Percentiles rank a stretch among this genome's conserved stretches.
Evolutionary conservation across 108 stramenopile genomes (phyloP).

Genomic region (Schizochytrium sp.): DNA sequence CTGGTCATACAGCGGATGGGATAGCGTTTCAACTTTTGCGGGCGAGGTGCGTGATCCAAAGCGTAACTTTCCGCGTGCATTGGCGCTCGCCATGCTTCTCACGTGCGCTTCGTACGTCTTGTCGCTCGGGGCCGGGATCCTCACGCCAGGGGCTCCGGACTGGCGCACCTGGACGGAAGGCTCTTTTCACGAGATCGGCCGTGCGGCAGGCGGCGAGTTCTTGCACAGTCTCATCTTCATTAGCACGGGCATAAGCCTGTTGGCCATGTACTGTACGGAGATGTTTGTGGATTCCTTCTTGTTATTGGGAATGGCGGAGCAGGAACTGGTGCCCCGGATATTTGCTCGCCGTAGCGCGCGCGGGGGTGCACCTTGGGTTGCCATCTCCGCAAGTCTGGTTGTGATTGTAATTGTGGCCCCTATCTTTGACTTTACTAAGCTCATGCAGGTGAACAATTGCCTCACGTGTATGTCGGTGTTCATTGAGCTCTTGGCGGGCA

Average conservation of each 20-base stretch:
- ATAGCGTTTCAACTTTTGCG: neutral
- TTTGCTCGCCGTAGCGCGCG: neutral
- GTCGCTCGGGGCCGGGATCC: neutral
- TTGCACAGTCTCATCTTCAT: neutral
- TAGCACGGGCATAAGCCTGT: neutral
- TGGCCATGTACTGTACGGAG: slow-evolving; percentile 13
- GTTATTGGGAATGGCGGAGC: neutral
- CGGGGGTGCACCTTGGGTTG: neutral
- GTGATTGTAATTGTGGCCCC: neutral
- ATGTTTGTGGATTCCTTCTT: neutral
- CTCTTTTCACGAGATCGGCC: neutral
- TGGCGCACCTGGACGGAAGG: neutral
- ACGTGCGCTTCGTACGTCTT: neutral
- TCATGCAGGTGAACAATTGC: slow-evolving; percentile 15
- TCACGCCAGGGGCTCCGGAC: neutral
- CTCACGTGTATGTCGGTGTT: neutral
- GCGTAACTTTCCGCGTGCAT: neutral
- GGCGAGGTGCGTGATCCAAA: neutral
- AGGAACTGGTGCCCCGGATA: neutral
- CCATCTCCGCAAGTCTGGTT: neutral
- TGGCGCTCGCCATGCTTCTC: neutral
- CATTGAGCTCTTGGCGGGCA: neutral
- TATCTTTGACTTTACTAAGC: neutral
- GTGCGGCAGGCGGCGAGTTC: neutral
- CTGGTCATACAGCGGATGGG: slow-evolving; percentile 10